phyloP scores from a whole-genome alignment of 2,329 filamentous ascomycete genomes.

The Intubia oerlemansii region DNA sequence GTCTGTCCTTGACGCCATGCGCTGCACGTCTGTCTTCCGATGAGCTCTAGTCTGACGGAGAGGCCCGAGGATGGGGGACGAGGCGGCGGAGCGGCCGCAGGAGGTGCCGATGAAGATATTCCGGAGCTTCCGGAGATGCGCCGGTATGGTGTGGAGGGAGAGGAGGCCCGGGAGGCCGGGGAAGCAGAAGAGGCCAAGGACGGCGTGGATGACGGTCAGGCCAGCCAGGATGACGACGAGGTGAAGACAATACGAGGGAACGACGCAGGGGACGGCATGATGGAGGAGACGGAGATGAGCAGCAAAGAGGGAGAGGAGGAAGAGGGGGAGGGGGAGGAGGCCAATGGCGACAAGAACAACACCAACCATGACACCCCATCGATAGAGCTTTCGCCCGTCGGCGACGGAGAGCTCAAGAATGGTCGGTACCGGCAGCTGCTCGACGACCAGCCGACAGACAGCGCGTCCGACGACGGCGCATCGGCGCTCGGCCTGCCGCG shows the following conservation, averaged over 20 bases:
- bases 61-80: constrained; percentile 5
- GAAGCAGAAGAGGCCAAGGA: not conserved
- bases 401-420: constrained; percentile 15
- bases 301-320: too few species aligned
- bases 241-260: constrained; percentile 20
- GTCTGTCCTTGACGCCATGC: constrained; percentile 10
- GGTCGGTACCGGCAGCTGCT: constrained; percentile 24
- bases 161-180: not conserved
- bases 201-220: constrained; percentile 17
- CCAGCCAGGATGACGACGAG: constrained; percentile 20
- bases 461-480: constrained; percentile 31
- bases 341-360: constrained; percentile 13
- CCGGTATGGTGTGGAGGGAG: not conserved
- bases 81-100: not conserved
- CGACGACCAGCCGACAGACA: constrained; percentile 18
- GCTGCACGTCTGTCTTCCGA: constrained; percentile 5
- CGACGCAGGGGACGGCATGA: constrained; percentile 12
- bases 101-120: constrained; percentile 6
- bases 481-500: constrained; percentile 26
- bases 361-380: constrained; percentile 14
- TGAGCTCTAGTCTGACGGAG: constrained; percentile 9
- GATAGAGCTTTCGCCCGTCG: constrained; percentile 4
- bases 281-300: too few species aligned
- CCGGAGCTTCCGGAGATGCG: constrained; percentile 3
- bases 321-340: too few species aligned